Conservation (phyloP, 352 stramenopile species). For the Thalassiosira mediterranea region DNA sequence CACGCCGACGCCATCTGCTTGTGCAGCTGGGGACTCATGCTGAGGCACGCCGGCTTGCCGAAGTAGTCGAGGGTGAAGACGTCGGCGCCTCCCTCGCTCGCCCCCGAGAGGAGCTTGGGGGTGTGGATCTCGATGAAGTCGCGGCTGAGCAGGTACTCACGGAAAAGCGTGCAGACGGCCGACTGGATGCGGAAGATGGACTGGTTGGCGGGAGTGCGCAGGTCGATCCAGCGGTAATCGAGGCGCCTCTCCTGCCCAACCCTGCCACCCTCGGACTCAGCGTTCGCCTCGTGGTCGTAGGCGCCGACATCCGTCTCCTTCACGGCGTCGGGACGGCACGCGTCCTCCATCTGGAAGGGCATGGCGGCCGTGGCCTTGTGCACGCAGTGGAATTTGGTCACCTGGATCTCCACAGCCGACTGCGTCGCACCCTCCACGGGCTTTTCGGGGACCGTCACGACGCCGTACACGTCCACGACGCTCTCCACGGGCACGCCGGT, state of each 20-base stretch:
- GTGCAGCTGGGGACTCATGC: slow-evolving; percentile 96
- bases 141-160: slow-evolving; percentile 93
- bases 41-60: slow-evolving; percentile 94
- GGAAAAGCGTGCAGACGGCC: slow-evolving; percentile 95
- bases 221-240: slow-evolving; percentile 96
- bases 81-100: slow-evolving; percentile 96
- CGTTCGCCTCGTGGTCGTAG: slow-evolving; percentile 75
- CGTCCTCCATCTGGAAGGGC: slow-evolving; percentile 95
- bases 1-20: slow-evolving; percentile 99
- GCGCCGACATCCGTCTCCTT: slow-evolving; percentile 84
- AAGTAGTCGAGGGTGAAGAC: slow-evolving; percentile 99
- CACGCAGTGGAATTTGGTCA: slow-evolving; percentile 93
- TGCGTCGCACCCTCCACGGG: slow-evolving; percentile 93
- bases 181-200: slow-evolving; percentile 98
- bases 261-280: slow-evolving; percentile 70
- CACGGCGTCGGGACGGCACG: slow-evolving; percentile 83
- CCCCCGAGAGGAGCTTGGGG: slow-evolving; percentile 96
- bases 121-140: slow-evolving; percentile 99
- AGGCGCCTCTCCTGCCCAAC: slow-evolving; percentile 89
- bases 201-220: slow-evolving; percentile 98
- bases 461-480: slow-evolving; percentile 95
- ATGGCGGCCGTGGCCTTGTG: slow-evolving; percentile 91
- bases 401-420: slow-evolving; percentile 94
- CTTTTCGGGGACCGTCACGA: slow-evolving; percentile 88
- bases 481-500: slow-evolving; percentile 92